phyloP scores from a whole-genome alignment of 2,329 filamentous ascomycete species.

The Fusarium succisae region DNA sequence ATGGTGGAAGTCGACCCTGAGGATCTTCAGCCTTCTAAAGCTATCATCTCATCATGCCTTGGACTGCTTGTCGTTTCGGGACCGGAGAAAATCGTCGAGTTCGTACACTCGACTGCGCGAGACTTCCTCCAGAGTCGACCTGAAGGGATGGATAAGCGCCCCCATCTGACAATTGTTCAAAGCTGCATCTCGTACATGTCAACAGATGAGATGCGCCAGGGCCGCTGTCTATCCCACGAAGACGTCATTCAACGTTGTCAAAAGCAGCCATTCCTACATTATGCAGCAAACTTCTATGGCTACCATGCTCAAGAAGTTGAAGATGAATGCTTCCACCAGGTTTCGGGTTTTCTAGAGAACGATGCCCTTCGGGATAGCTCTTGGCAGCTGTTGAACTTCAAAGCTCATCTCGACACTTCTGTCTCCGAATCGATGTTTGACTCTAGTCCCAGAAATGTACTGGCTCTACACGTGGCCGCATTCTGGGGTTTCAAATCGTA shows the following conservation, averaged over 20 bases:
- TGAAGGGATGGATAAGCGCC: not conserved
- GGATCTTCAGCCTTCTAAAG: not conserved
- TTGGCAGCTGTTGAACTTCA: not conserved
- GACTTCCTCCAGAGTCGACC: not conserved
- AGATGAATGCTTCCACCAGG: not conserved
- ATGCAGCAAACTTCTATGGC: not conserved
- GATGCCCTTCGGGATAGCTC: not conserved
- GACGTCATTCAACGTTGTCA: not conserved
- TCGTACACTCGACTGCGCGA: not conserved
- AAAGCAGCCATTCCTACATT: not conserved
- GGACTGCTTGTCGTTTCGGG: not conserved
- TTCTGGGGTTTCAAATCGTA: not conserved
- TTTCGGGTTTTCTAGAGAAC: not conserved
- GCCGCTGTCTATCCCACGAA: not conserved
- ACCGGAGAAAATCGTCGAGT: not conserved
- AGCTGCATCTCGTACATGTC: not conserved
- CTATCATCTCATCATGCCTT: not conserved
- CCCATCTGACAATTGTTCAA: not conserved
- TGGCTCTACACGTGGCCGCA: not conserved
- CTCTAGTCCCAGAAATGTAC: not conserved
- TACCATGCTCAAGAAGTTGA: not conserved
- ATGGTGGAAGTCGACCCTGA: not conserved
- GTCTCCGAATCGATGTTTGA: not conserved
- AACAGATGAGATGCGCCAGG: not conserved
- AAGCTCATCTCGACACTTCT: not conserved